Evolutionary conservation across 2,329 filamentous ascomycete genomes (phyloP).

Genomic region (Trichoderma atroviride): DNA sequence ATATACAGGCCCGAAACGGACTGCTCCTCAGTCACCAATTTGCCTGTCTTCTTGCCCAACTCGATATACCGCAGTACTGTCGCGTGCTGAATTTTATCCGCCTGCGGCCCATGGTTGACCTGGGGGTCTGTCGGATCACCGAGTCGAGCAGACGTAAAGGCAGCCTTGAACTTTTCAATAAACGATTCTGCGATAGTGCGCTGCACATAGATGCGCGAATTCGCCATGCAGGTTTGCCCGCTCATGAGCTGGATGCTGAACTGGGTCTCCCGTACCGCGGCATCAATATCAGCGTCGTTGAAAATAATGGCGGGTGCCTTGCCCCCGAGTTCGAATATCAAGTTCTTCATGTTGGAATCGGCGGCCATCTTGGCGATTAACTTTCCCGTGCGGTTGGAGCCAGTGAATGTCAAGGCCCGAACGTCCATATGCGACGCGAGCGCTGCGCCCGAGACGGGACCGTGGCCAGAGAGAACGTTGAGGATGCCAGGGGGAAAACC

Average conservation of each 20-base stretch:
- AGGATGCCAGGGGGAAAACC: conserved; percentile 76
- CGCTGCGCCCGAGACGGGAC: conserved; percentile 63
- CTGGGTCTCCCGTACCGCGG: not conserved
- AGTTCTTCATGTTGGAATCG: conserved; percentile 56
- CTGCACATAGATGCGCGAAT: conserved; percentile 62
- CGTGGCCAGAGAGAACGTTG: conserved; percentile 69
- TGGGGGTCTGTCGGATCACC: conserved; percentile 64
- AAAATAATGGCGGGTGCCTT: conserved; percentile 62
- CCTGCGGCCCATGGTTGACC: conserved; percentile 68
- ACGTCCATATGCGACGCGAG: conserved; percentile 65
- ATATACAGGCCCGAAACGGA: conserved; percentile 36
- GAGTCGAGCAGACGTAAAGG: conserved; percentile 53
- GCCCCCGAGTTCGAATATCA: conserved; percentile 61
- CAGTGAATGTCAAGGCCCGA: conserved; percentile 73
- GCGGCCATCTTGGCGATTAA: conserved; percentile 52
- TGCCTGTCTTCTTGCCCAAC: conserved; percentile 63
- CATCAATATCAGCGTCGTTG: conserved; percentile 59
- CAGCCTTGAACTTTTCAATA: conserved; percentile 57
- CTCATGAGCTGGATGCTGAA: conserved; percentile 1
- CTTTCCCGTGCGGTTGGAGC: conserved; percentile 64
- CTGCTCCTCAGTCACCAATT: conserved; percentile 48
- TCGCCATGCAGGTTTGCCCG: conserved; percentile 57
- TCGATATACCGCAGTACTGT: conserved; percentile 67
- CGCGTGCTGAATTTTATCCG: conserved; percentile 65
- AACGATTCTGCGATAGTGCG: conserved; percentile 60